These are phyloP conservation scores for Passiflora organensis DNA, from an alignment of 345 rosid species.

Conservation along the genomic window DNA sequence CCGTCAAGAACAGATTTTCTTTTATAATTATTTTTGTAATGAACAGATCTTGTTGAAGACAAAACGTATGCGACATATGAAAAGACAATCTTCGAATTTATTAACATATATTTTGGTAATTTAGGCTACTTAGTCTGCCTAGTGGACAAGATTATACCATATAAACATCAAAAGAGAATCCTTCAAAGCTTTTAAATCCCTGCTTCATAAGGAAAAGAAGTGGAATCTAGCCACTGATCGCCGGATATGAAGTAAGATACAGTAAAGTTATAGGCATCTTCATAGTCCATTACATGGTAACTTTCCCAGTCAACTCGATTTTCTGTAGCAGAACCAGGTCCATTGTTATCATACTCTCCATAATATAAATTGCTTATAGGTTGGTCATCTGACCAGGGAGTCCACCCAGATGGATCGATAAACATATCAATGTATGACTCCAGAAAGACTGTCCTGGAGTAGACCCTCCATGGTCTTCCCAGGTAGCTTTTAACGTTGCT, in stretches of 20 bases:
- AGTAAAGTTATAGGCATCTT: conserved; percentile 58
- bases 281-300: conserved; percentile 50
- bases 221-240: conserved; percentile 70
- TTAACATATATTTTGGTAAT: not conserved
- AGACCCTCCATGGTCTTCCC: conserved; percentile 76
- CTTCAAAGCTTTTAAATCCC: conserved; percentile 31
- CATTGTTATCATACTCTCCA: conserved; percentile 73
- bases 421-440: conserved; percentile 66
- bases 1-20: too few relatives aligned
- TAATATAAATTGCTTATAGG: conserved; percentile 56
- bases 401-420: conserved; percentile 67
- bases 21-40: too few relatives aligned
- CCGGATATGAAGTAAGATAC: conserved; percentile 65
- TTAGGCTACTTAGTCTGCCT: conserved; percentile 5
- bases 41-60: too few relatives aligned
- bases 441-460: conserved; percentile 52
- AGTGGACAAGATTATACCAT: too few relatives aligned
- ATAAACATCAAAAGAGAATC: too few relatives aligned
- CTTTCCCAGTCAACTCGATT: conserved; percentile 36
- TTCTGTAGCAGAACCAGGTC: conserved; percentile 62
- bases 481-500: conserved; percentile 50
- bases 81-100: conserved; percentile 1
- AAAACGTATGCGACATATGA: not conserved
- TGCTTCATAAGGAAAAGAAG: conserved; percentile 69
- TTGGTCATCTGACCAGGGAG: conserved; percentile 40